A percentile compares a stretch with the other conserved stretches of the same genome.
phyloP scores from a whole-genome alignment of 2,329 filamentous ascomycete species.

The Pyricularia grisea region DNA sequence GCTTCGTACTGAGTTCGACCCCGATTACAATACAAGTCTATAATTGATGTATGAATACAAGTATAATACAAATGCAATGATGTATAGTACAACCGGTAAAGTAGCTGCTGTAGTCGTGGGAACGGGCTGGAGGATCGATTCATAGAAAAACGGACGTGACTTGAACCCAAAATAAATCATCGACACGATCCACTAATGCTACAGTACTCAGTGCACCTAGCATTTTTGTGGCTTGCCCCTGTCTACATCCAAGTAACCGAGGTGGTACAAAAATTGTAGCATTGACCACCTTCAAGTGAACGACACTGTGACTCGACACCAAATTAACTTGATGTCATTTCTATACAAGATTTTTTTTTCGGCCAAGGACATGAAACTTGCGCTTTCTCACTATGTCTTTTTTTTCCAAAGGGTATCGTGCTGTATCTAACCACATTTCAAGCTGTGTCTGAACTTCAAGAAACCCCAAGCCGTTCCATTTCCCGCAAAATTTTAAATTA shows the following conservation, averaged over 20 bases:
- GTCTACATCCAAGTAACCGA: not conserved
- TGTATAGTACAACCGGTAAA: not conserved
- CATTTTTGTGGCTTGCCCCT: not conserved
- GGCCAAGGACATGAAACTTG: not conserved
- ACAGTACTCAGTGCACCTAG: not conserved
- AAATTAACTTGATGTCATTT: not conserved
- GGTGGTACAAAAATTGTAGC: not conserved
- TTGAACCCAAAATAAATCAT: too few species aligned
- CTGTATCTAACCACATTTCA: not conserved
- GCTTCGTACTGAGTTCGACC: not conserved
- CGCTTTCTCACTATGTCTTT: not conserved
- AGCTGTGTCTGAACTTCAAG: not conserved
- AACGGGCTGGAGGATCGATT: not conserved
- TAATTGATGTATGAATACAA: not conserved
- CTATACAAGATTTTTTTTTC: not conserved
- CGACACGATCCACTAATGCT: too few species aligned
- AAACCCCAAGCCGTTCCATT: not conserved
- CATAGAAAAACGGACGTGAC: not conserved
- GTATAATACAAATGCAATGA: not conserved
- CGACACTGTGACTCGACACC: not conserved
- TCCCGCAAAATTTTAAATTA: not conserved
- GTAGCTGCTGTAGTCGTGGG: not conserved
- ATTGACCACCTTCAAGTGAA: not conserved
- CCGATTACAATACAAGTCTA: not conserved
- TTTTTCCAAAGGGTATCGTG: not conserved